Percentiles rank a stretch among this genome's conserved stretches.
phyloP scores from a whole-genome alignment of 192 early-diverging fungal genomes.

The Podila clonocystis region DNA sequence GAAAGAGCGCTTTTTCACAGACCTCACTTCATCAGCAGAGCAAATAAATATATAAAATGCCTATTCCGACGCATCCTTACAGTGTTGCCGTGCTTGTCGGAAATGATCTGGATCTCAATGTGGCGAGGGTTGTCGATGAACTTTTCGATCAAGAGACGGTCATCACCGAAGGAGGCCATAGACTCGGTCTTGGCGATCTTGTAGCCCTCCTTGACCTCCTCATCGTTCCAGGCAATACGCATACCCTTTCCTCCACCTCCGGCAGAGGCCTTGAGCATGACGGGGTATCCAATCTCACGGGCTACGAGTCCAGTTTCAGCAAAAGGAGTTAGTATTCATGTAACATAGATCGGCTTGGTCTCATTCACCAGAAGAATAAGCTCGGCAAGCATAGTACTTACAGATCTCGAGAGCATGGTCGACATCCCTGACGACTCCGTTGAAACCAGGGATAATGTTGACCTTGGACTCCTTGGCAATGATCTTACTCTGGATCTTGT shows the following conservation, averaged over 20 bases:
- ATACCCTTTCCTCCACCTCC: slow-evolving; percentile 90
- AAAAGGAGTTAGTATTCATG: not conserved
- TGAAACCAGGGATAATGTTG: slow-evolving; percentile 86
- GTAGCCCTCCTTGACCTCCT: slow-evolving; percentile 78
- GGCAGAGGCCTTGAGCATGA: slow-evolving; percentile 86
- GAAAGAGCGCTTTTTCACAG: not conserved
- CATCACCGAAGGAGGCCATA: slow-evolving; percentile 87
- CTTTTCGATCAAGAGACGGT: slow-evolving; percentile 89
- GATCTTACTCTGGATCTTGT: slow-evolving; percentile 84
- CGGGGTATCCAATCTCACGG: slow-evolving; percentile 76
- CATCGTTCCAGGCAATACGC: slow-evolving; percentile 78
- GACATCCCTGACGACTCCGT: slow-evolving; percentile 79
- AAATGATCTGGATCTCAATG: slow-evolving; percentile 81
- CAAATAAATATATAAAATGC: not conserved
- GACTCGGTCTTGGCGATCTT: slow-evolving; percentile 84
- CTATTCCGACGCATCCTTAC: not conserved
- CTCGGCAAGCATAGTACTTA: slow-evolving; percentile 13
- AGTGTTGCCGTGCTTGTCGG: slow-evolving; percentile 74
- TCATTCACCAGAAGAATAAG: too few species aligned
- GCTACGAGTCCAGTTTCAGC: slow-evolving; percentile 35
- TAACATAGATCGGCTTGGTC: too few species aligned
- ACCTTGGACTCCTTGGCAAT: slow-evolving; percentile 79
- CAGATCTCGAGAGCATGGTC: slow-evolving; percentile 81
- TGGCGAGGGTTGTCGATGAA: slow-evolving; percentile 88
- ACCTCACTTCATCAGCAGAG: not conserved